Evolutionary conservation across 495 filamentous ascomycete genomes (phyloP).

Genomic region (Penicillium cataractarum): DNA sequence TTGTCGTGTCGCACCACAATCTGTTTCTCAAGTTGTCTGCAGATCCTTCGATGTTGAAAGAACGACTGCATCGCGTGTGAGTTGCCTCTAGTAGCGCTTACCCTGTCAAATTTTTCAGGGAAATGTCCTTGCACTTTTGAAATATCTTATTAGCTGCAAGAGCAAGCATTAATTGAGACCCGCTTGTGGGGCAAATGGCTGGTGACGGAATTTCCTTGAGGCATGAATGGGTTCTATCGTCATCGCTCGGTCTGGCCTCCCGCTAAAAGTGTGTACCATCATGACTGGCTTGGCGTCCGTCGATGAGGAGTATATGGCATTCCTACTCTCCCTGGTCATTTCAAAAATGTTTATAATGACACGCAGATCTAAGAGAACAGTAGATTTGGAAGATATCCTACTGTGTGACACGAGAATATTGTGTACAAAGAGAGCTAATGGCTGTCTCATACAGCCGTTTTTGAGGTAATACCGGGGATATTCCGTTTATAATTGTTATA

Average conservation of each 20-base stretch:
- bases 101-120: not conserved
- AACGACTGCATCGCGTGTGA: constrained; percentile 37
- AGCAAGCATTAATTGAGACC: not conserved
- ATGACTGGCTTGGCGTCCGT: not conserved
- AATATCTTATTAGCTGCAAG: not conserved
- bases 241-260: constrained; percentile 17
- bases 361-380: too few relatives aligned
- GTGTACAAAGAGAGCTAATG: too few relatives aligned
- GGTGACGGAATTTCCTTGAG: constrained; percentile 7
- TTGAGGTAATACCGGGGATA: too few relatives aligned
- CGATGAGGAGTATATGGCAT: not conserved
- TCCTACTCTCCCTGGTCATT: not conserved
- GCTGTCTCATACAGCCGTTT: too few relatives aligned
- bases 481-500: too few relatives aligned
- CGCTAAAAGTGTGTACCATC: constrained; percentile 14
- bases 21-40: constrained; percentile 38
- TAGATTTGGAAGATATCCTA: too few relatives aligned
- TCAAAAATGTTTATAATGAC: not conserved
- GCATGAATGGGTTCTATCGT: constrained; percentile 8
- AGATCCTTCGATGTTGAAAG: constrained; percentile 42
- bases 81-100: not conserved
- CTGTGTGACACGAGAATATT: too few relatives aligned
- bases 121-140: not conserved
- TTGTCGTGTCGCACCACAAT: constrained; percentile 22
- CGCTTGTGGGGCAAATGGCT: constrained; percentile 6